These are phyloP conservation scores for Lophiostoma macrostomum DNA, from an alignment of 495 filamentous ascomycete genomes.

Conservation along the genomic window DNA sequence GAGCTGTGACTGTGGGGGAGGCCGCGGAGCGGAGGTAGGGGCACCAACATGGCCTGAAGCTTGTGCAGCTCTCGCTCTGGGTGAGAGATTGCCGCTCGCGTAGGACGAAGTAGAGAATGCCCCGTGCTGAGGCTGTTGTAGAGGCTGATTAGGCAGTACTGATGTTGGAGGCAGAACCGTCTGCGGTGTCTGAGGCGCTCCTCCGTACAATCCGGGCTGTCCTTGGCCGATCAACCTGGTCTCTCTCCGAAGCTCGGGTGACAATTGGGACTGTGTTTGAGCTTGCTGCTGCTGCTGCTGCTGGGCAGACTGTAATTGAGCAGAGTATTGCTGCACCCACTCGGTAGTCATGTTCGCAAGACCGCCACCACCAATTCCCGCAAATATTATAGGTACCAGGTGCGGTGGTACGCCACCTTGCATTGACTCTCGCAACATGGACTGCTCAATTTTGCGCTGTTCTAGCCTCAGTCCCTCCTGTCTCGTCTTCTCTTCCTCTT, in stretches of 20 bases:
- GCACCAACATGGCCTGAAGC: slow-evolving; percentile 37
- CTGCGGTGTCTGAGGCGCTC: slow-evolving; percentile 30
- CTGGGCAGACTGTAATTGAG: slow-evolving; percentile 44
- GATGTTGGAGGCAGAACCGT: slow-evolving; percentile 24
- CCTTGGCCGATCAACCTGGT: slow-evolving; percentile 41
- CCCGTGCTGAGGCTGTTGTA: slow-evolving; percentile 18
- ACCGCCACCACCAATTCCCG: slow-evolving; percentile 70
- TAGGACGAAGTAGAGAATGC: slow-evolving; percentile 27
- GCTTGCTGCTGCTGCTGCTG: slow-evolving; percentile 52
- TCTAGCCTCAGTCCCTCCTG: slow-evolving; percentile 87
- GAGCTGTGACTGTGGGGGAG: slow-evolving; percentile 43
- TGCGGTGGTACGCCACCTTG: slow-evolving; percentile 77
- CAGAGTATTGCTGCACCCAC: slow-evolving; percentile 67
- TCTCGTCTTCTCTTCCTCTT: slow-evolving; percentile 86
- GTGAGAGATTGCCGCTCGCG: slow-evolving; percentile 31
- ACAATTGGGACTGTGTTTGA: slow-evolving; percentile 43
- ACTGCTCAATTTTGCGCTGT: slow-evolving; percentile 77
- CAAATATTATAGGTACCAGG: slow-evolving; percentile 86
- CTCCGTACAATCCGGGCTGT: slow-evolving; percentile 29
- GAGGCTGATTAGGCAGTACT: slow-evolving; percentile 32
- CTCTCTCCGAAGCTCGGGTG: slow-evolving; percentile 47
- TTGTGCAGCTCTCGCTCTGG: slow-evolving; percentile 39
- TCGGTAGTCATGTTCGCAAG: slow-evolving; percentile 61
- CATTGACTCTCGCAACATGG: slow-evolving; percentile 78
- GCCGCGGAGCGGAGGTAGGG: slow-evolving; percentile 38